Conservation (phyloP, 2,329 filamentous ascomycete genomes). For the Emmonsia crescens region DNA sequence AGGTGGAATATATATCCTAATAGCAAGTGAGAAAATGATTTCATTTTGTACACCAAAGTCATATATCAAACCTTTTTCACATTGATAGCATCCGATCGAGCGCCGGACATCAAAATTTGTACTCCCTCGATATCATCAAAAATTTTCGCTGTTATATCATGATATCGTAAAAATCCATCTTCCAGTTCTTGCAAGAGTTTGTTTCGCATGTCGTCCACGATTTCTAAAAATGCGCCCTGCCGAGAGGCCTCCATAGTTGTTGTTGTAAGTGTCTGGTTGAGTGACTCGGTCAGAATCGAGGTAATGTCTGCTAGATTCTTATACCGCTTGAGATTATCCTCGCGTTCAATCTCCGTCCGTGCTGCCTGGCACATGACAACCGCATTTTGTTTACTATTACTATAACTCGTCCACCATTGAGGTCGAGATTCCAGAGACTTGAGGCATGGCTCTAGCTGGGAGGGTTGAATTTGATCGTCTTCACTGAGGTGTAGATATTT, state of each 20-base stretch:
- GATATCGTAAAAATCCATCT: conserved; percentile 17
- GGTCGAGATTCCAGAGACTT: conserved; percentile 42
- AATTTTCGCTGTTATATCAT: conserved; percentile 18
- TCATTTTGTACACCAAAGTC: neutral
- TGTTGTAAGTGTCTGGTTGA: conserved; percentile 25
- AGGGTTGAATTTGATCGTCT: conserved; percentile 12
- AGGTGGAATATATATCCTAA: conserved; percentile 18
- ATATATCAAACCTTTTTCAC: conserved; percentile 9
- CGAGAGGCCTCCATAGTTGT: conserved; percentile 21
- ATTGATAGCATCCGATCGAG: conserved; percentile 3
- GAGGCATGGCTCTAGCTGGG: conserved; percentile 41
- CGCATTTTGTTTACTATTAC: conserved; percentile 51
- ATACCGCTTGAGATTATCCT: conserved; percentile 32
- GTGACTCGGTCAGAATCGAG: conserved; percentile 24
- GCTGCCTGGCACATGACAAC: conserved; percentile 52
- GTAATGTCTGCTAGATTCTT: conserved; percentile 28
- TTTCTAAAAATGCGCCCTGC: conserved; percentile 26
- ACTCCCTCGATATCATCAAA: conserved; percentile 20
- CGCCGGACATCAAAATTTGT: conserved; percentile 11
- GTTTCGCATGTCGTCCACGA: conserved; percentile 21
- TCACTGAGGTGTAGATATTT: conserved; percentile 11
- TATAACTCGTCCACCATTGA: conserved; percentile 55
- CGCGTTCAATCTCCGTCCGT: conserved; percentile 47
- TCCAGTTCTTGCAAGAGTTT: conserved; percentile 25
- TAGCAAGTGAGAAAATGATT: conserved; percentile 2